Evolutionary conservation across 495 filamentous ascomycete genomes (phyloP).

Genomic region (Lophium mytilinum): DNA sequence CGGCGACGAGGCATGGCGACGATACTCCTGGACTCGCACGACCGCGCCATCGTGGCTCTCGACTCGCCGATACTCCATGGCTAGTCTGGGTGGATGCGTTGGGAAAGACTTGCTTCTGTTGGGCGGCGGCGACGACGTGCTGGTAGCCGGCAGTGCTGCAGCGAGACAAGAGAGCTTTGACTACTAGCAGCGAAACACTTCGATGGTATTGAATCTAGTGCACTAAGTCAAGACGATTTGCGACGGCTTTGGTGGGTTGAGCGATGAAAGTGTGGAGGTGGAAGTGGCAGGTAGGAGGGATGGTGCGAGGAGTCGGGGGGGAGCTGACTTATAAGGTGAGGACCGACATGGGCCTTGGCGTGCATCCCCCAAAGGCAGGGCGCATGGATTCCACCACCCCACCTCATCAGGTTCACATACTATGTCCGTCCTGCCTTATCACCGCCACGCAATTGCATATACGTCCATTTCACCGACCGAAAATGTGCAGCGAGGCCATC

Average conservation of each 20-base stretch:
- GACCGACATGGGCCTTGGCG: slow-evolving; percentile 3
- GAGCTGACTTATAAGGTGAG: slow-evolving; percentile 1
- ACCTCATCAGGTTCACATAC: neutral
- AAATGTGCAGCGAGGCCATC: neutral
- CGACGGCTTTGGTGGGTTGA: slow-evolving; percentile 5
- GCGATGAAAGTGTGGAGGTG: slow-evolving; percentile 6
- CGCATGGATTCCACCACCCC: neutral
- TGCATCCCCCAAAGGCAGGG: neutral
- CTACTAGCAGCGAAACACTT: neutral
- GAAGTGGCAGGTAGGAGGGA: slow-evolving; percentile 15
- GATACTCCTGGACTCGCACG: slow-evolving; percentile 15
- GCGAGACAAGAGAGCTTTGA: neutral
- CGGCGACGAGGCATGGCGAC: slow-evolving; percentile 8
- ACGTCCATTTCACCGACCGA: neutral
- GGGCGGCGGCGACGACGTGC: slow-evolving; percentile 2
- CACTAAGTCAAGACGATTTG: slow-evolving; percentile 2
- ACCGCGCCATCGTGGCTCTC: slow-evolving; percentile 13
- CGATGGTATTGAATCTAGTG: neutral
- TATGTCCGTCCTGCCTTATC: neutral
- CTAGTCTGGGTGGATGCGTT: neutral
- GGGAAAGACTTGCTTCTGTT: neutral
- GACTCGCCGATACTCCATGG: slow-evolving; percentile 8
- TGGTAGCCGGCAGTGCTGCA: slow-evolving; percentile 1
- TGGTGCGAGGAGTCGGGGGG: slow-evolving; percentile 12
- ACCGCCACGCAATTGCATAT: neutral